Evolutionary conservation across 495 filamentous ascomycete species (phyloP).

Genomic region (Aspergillus homomorphus): DNA sequence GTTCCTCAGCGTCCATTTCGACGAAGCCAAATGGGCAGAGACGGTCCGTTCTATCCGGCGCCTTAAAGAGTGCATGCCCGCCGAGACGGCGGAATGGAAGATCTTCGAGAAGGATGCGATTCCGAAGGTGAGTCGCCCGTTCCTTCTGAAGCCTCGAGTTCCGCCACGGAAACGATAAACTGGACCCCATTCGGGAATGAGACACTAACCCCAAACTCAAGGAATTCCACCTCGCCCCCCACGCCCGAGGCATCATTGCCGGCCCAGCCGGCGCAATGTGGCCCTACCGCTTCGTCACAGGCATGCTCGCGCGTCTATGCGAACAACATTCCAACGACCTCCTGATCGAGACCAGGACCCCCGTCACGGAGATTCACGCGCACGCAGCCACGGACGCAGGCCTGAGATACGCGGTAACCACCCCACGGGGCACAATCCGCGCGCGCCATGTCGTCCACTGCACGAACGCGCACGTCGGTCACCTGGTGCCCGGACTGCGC

Average conservation of each 20-base stretch:
- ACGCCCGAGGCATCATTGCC: conserved; percentile 43
- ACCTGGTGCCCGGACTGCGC: conserved; percentile 64
- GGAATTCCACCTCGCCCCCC: conserved; percentile 36
- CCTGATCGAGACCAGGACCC: conserved; percentile 72
- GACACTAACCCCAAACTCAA: too few relatives aligned
- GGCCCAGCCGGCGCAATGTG: conserved; percentile 54
- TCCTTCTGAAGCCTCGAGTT: too few relatives aligned
- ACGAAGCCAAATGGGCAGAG: conserved; percentile 24
- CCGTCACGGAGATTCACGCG: conserved; percentile 45
- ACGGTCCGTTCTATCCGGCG: conserved; percentile 22
- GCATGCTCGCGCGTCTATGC: conserved; percentile 58
- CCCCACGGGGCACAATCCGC: conserved; percentile 57
- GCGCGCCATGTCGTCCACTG: conserved; percentile 65
- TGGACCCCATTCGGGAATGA: too few relatives aligned
- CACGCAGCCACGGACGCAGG: neutral
- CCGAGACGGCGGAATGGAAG: conserved; percentile 30
- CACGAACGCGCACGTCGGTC: conserved; percentile 75
- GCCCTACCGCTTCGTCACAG: conserved; percentile 78
- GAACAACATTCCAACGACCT: conserved; percentile 39
- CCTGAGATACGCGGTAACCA: conserved; percentile 45
- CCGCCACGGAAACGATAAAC: too few relatives aligned
- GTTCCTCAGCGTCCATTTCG: conserved; percentile 33
- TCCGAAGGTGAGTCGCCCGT: conserved; percentile 19
- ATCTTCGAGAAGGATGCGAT: conserved; percentile 24
- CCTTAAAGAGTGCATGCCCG: conserved; percentile 31